Evolutionary conservation across 257 asterid species (phyloP), one percentile per base, ranked within the genome.

Genomic region (Haberlea rhodopensis): DNA sequence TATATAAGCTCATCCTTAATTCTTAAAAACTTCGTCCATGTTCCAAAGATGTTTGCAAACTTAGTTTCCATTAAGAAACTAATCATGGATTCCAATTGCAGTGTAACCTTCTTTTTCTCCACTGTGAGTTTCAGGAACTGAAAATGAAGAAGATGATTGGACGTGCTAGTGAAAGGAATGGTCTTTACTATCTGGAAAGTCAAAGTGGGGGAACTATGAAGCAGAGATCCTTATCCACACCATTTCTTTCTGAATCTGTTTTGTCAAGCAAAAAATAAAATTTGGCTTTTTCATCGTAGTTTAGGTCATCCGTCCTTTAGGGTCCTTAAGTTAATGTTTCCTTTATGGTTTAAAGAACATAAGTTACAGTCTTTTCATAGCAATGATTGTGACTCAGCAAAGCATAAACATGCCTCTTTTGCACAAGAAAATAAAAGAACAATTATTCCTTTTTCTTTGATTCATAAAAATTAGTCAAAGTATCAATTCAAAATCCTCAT

Each of bases 271-370:
- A 73, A 62, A 60, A 45, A 53, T 19, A 2, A 4, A 19, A 37
- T 67, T n/a, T 73, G 53, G 78, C 22, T 60, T n/a, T 34, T 67
- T 34, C 70, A 67, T 46, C n/a, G 26, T 15, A 52, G 54, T 8
- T 60, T 60, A n/a, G 65, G 66, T 5, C 46, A 63, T 63, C 60
- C 64, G 2, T 74, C 68, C 2, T 64, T 69, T 63, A 7, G 6
- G 5, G 5, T 10, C 16, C 16, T 65, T 4, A 22, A 53, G 28
- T 0, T 49, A 11, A 26, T 65, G 56, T 72, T 65, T 57, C 34
- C 29, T 8, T 48, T 11, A 2, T 48, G 60, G 24, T 60, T 66
- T 22, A 32, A 26, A 22, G 15, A 31, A 2, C 0, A 51, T 7
- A 16, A 37, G 16, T 6, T 49, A 22, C 9, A 49, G 1, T 4